Base-by-base conservation (phyloP, 495 filamentous ascomycete species). In the Aspergillus ostianus region DNA sequence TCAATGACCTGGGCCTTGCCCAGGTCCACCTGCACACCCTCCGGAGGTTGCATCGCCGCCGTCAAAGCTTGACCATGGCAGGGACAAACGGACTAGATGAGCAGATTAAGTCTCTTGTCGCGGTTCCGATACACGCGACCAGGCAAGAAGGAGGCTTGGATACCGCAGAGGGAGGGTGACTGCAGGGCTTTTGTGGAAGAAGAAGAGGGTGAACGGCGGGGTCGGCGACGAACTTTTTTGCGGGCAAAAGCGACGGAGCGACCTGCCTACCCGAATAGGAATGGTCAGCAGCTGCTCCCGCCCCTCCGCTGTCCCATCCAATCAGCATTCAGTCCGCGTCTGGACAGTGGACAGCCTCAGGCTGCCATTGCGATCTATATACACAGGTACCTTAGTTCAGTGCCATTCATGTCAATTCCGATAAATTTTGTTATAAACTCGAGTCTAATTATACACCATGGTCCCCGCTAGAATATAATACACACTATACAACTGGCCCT, bases 1-100 rank as follows among this genome's bases (percentile, higher is more conserved):
- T 96, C 91, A 47, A 92, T 85, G 68, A 98, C 87, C 81, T 96
- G 92, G 78, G 89, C 85, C 80, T 97, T 97, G 71, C 84, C 81
- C 67, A 83, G 74, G 72, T 81, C 79, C 57, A 75, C 77, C 67
- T 77, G 75, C 55, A 70, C 74, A 66, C 74, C 75, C 69, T 79
- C 76, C 63, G 74, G 68, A 68, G 76, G 75, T 76, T 83, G 77
- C 73, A 78, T 82, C 56, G 68, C 71, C 57, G 73, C 65, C 45
- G 68, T 78, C 74, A 79, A 69, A 55, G 60, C 63, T 61, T 66
- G 67, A 66, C 60, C 76, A 79, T 79, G 74, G 72, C 74, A 73
- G 9, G 49, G n/a, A 51, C 21, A 13, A 47, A 47, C 4, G 19
- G 51, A 36, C 23, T 9, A 54, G 45, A 36, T n/a, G 29, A 18